These are phyloP conservation scores for Corylus heterophylla DNA, from an alignment of 306 rosid genomes.

Conservation along the genomic window DNA sequence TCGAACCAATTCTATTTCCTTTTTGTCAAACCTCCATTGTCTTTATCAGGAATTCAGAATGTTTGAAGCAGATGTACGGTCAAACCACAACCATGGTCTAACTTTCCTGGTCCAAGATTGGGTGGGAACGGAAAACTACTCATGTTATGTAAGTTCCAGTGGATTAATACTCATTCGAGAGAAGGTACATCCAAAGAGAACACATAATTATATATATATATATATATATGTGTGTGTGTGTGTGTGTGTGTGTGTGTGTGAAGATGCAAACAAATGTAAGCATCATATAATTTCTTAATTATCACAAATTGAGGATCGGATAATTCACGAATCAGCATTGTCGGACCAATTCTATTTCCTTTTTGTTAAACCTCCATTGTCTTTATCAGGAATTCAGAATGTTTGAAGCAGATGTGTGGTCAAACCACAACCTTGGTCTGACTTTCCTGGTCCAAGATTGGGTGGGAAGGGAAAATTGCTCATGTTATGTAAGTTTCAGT, in stretches of 20 bases:
- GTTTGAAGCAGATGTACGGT: slow-evolving; percentile 6
- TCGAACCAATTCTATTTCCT: background rate
- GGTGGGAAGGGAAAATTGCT: background rate
- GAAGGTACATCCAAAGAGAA: slow-evolving; percentile 17
- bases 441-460: background rate
- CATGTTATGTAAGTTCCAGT: no score
- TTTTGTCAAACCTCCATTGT: slow-evolving; percentile 5
- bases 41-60: background rate
- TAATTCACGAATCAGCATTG: background rate
- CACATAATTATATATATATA: background rate
- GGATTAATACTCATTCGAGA: background rate
- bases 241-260: no score
- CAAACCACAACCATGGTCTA: slow-evolving; percentile 15
- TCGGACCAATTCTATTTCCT: background rate
- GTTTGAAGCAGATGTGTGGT: slow-evolving; percentile 5
- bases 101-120: no score
- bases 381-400: background rate
- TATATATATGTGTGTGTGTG: no score
- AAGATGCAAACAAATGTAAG: background rate
- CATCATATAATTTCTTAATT: background rate
- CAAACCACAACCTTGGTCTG: slow-evolving; percentile 15
- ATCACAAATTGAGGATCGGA: background rate
- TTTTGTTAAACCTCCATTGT: slow-evolving; percentile 4
- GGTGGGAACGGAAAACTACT: no score
- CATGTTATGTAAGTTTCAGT: no score